Conservation (phyloP, 768 basidiomycete species). For the Trametes cinnabarina region DNA sequence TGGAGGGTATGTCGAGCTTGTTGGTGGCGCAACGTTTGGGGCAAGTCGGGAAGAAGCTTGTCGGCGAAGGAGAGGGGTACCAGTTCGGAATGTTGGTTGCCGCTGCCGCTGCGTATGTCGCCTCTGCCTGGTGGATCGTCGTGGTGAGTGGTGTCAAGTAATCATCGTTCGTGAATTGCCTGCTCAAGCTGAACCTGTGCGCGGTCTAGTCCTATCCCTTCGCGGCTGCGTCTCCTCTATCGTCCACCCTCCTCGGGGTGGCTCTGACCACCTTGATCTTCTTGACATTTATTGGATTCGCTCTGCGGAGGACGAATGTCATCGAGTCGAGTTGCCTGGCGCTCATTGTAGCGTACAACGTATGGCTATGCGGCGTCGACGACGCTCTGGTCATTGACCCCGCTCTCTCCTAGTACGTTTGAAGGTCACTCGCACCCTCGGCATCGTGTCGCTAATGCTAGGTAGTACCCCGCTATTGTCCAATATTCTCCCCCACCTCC, state of each 20-base stretch:
- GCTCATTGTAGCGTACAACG: constrained; percentile 84
- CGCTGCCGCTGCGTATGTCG: constrained; percentile 76
- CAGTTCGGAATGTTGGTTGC: constrained; percentile 77
- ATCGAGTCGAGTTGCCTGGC: constrained; percentile 89
- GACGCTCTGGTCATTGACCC: constrained; percentile 70
- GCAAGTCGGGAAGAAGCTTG: constrained; percentile 70
- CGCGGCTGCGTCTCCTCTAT: constrained; percentile 79
- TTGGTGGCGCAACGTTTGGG: constrained; percentile 81
- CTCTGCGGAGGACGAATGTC: constrained; percentile 83
- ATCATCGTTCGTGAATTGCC: background rate
- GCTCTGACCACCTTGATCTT: constrained; percentile 88
- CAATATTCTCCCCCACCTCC: constrained; percentile 79
- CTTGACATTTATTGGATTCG: constrained; percentile 89
- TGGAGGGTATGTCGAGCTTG: constrained; percentile 83
- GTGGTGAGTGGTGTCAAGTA: constrained; percentile 48
- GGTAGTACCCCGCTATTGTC: constrained; percentile 69
- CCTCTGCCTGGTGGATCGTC: constrained; percentile 85
- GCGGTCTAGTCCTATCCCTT: constrained; percentile 70
- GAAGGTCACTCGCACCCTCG: background rate
- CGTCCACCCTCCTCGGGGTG: constrained; percentile 85
- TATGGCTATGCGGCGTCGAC: constrained; percentile 87
- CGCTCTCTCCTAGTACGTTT: constrained; percentile 71
- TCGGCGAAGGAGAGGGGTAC: constrained; percentile 68
- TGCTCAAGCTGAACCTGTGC: constrained; percentile 11
- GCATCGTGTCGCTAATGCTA: background rate